These are phyloP conservation scores for Kwoniella europaea DNA, from an alignment of 768 basidiomycete species.

Conservation along the genomic window DNA sequence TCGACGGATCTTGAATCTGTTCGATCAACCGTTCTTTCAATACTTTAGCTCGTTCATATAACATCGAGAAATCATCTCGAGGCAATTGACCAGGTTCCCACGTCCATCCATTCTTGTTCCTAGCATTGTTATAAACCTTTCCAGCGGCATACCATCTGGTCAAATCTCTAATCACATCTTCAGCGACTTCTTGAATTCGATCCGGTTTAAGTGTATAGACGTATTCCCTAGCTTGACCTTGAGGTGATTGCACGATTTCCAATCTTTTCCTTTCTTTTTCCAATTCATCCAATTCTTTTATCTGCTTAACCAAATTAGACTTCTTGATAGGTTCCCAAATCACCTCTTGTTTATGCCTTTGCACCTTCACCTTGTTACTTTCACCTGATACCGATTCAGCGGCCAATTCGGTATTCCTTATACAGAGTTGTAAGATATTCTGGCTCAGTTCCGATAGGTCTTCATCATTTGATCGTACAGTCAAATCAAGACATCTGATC, in stretches of 20 bases:
- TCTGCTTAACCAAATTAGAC: slow-evolving; percentile 56
- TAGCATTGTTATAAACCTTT: slow-evolving; percentile 1
- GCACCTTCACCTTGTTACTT: background rate
- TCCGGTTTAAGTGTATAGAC: slow-evolving; percentile 57
- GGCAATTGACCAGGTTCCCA: slow-evolving; percentile 51
- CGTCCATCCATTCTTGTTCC: slow-evolving; percentile 4
- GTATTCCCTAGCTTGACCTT: slow-evolving; percentile 51
- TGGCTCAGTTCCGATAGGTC: slow-evolving; percentile 71
- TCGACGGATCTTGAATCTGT: slow-evolving; percentile 57
- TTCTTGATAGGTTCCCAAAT: slow-evolving; percentile 61
- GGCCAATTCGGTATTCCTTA: slow-evolving; percentile 88
- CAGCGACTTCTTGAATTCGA: slow-evolving; percentile 41
- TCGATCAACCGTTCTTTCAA: slow-evolving; percentile 64
- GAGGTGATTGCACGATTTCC: slow-evolving; percentile 45
- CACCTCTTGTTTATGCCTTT: slow-evolving; percentile 59
- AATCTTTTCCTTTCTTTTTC: slow-evolving; percentile 51
- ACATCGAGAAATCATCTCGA: slow-evolving; percentile 36
- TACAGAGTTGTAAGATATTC: slow-evolving; percentile 85
- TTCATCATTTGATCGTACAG: slow-evolving; percentile 72
- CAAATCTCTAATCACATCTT: slow-evolving; percentile 42
- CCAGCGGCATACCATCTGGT: slow-evolving; percentile 43
- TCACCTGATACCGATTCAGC: slow-evolving; percentile 13
- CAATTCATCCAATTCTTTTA: slow-evolving; percentile 56
- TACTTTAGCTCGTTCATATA: slow-evolving; percentile 59
- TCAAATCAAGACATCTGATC: slow-evolving; percentile 90